These are phyloP conservation scores for Eleusine coracana DNA, from an alignment of 176 grass and related monocot species.

Conservation along the genomic window DNA sequence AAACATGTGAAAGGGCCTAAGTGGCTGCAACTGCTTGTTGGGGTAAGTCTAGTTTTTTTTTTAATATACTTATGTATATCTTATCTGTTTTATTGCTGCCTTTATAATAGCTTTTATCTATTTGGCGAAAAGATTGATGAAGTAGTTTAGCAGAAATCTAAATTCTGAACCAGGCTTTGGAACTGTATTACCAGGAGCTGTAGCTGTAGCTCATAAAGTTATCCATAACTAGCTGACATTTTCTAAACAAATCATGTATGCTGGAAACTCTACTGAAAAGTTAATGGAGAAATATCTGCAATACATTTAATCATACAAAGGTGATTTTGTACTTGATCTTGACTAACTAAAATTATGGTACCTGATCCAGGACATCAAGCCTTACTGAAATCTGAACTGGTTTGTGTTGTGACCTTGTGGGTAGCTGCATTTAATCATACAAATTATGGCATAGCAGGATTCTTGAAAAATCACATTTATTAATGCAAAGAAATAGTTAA, in stretches of 20 bases:
- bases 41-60: slow-evolving; percentile 49
- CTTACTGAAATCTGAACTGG: background rate
- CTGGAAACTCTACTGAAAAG: background rate
- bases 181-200: background rate
- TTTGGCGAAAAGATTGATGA: slow-evolving; percentile 4
- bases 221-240: background rate
- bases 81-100: background rate
- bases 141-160: background rate
- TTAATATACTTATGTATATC: background rate
- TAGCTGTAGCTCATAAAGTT: background rate
- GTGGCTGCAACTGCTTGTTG: slow-evolving; percentile 81
- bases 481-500: background rate
- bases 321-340: background rate
- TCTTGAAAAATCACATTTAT: background rate
- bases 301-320: background rate
- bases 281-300: background rate
- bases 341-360: background rate
- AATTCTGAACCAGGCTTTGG: background rate
- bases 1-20: slow-evolving; percentile 89
- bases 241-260: background rate
- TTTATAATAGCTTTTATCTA: background rate
- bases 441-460: background rate
- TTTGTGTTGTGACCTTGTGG: background rate
- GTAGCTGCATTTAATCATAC: background rate
- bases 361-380: background rate